phyloP scores from a whole-genome alignment of 192 early-diverging fungal genomes.

The Coemansia sp. region DNA sequence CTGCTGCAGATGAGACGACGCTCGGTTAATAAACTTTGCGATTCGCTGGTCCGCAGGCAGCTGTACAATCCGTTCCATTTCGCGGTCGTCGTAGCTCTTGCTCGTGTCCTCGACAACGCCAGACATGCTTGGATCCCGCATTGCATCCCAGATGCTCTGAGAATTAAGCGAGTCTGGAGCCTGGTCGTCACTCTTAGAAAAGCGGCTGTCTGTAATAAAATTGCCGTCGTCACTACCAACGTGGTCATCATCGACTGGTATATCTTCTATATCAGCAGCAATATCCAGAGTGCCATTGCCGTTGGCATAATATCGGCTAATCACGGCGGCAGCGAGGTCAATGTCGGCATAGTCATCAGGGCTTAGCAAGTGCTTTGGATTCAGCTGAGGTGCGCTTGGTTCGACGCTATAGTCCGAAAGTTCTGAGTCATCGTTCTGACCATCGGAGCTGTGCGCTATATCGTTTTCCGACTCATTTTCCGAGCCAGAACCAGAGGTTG shows the following conservation, averaged over 20 bases:
- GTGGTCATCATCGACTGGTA: slow-evolving; percentile 11
- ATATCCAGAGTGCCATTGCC: slow-evolving; percentile 21
- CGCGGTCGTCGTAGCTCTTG: slow-evolving; percentile 20
- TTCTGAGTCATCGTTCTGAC: background rate
- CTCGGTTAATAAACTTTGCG: slow-evolving; percentile 49
- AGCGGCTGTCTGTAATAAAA: background rate
- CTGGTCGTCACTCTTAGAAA: background rate
- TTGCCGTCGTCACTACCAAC: background rate
- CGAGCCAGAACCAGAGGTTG: slow-evolving; percentile 11
- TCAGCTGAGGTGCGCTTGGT: slow-evolving; percentile 1
- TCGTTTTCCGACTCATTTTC: slow-evolving; percentile 10
- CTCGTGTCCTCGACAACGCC: slow-evolving; percentile 9
- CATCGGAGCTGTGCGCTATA: background rate
- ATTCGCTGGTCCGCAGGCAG: slow-evolving; percentile 50
- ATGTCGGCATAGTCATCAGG: slow-evolving; percentile 18
- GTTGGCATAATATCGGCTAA: slow-evolving; percentile 44
- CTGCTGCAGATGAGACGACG: slow-evolving; percentile 50
- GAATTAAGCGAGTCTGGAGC: background rate
- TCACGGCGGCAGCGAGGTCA: slow-evolving; percentile 36
- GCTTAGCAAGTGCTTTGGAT: background rate
- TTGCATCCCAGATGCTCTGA: slow-evolving; percentile 15
- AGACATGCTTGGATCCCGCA: background rate
- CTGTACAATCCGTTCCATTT: slow-evolving; percentile 38
- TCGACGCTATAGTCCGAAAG: background rate
- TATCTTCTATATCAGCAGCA: slow-evolving; percentile 45